Conservation (phyloP, 306 rosid species). For the cucumber (Cucumis sativus) region DNA sequence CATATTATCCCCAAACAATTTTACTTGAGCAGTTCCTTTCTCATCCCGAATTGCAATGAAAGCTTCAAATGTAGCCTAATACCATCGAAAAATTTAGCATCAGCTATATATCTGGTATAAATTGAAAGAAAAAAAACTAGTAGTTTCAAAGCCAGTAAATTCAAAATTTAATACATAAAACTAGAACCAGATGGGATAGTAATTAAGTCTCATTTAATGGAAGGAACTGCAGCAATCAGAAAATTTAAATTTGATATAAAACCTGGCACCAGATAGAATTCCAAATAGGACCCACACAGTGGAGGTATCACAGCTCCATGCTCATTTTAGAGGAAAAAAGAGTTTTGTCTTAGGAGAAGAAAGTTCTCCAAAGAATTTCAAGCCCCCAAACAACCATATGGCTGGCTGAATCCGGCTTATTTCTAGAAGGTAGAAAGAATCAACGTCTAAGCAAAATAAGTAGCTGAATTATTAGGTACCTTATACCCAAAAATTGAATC, state of each 20-base stretch:
- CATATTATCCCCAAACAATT: constrained; percentile 86
- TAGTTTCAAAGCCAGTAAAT: not conserved
- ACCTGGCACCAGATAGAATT: not conserved
- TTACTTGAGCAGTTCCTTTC: constrained; percentile 73
- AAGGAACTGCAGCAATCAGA: not conserved
- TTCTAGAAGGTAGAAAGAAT: not conserved
- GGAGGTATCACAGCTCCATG: not conserved
- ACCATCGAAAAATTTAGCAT: constrained; percentile 11
- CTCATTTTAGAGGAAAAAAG: not conserved
- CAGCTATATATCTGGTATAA: not conserved
- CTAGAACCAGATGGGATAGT: not conserved
- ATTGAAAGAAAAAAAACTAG: not conserved
- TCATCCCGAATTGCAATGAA: constrained; percentile 78
- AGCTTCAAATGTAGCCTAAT: constrained; percentile 92
- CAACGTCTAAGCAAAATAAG: not conserved
- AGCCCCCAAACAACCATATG: not conserved
- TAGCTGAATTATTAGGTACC: constrained; percentile 22
- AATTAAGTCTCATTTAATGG: not conserved
- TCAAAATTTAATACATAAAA: not conserved
- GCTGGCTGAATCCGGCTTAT: not conserved
- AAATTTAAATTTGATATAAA: not conserved
- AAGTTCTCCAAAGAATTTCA: not conserved
- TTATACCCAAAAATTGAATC: constrained; percentile 84
- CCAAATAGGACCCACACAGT: not conserved
- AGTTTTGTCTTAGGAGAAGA: not conserved